Conservation (phyloP, 2,329 filamentous ascomycete genomes). For the Xylaria arbuscula region DNA sequence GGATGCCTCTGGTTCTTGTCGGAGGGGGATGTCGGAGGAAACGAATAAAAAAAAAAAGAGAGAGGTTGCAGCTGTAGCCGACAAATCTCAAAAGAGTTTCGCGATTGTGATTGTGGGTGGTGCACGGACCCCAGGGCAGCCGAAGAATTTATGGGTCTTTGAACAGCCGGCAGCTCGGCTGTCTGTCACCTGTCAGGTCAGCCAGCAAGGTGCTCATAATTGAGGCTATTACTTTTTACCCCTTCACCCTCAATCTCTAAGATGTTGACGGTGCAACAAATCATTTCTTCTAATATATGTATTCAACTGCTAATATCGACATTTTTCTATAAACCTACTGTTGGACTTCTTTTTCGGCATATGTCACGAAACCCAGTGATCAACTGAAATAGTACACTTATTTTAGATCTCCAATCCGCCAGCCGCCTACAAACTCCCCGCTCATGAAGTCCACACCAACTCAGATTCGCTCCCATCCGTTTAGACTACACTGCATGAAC, state of each 20-base stretch:
- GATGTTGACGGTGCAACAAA: background rate
- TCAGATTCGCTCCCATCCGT: background rate
- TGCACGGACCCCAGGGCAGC: conserved; percentile 39
- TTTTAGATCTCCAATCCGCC: background rate
- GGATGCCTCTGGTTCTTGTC: conserved; percentile 42
- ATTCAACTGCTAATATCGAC: too few species aligned
- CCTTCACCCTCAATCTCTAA: background rate
- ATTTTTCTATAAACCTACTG: background rate
- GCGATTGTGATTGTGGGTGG: conserved; percentile 42
- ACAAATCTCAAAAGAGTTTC: conserved; percentile 38
- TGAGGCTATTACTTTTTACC: too few species aligned
- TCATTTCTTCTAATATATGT: too few species aligned
- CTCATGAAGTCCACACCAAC: background rate
- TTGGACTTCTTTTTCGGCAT: background rate
- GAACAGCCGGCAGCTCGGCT: background rate
- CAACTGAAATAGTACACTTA: conserved; percentile 14
- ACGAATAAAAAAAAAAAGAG: conserved; percentile 19
- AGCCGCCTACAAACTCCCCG: background rate
- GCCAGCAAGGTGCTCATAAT: background rate
- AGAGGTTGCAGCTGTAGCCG: conserved; percentile 22
- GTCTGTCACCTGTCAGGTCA: background rate
- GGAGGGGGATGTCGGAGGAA: conserved; percentile 31
- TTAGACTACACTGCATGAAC: background rate
- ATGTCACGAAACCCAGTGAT: background rate
- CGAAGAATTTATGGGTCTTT: conserved; percentile 25